Evolutionary conservation across 768 basidiomycete species (phyloP).

Genomic region (Trametopsis cervina): DNA sequence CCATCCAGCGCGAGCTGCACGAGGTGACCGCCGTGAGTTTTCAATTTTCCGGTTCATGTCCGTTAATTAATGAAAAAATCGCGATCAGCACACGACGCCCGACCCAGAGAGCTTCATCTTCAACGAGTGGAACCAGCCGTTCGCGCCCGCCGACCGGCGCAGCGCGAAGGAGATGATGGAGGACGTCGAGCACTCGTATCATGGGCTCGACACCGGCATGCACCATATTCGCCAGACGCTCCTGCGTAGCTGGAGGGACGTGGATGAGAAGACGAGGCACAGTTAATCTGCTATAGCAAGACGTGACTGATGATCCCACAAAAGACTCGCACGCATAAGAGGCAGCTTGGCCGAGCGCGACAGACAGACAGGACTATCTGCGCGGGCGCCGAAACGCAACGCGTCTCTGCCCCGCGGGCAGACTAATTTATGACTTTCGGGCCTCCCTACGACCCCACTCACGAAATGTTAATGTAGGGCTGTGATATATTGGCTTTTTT

Average conservation of each 20-base stretch:
- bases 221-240: conserved; percentile 25
- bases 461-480: too few relatives aligned
- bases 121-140: conserved; percentile 57
- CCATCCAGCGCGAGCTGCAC: conserved; percentile 61
- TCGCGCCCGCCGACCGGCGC: conserved; percentile 57
- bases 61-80: too few relatives aligned
- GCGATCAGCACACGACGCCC: conserved; percentile 49
- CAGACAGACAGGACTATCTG: too few relatives aligned
- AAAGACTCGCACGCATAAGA: not conserved
- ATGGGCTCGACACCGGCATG: conserved; percentile 22
- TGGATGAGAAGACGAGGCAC: conserved; percentile 22
- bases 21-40: conserved; percentile 61
- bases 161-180: conserved; percentile 46
- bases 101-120: conserved; percentile 49
- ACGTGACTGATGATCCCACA: not conserved
- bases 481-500: too few relatives aligned
- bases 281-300: too few relatives aligned
- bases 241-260: conserved; percentile 27
- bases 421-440: too few relatives aligned
- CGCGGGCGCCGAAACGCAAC: too few relatives aligned
- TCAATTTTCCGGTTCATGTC: too few relatives aligned
- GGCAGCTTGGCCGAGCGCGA: too few relatives aligned
- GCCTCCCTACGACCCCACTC: too few relatives aligned
- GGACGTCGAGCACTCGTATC: conserved; percentile 31
- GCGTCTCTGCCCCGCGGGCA: too few relatives aligned